Evolutionary conservation across 352 stramenopile species (phyloP), one percentile per base, ranked within the genome.

Genomic region (Aphanomyces stellatus): DNA sequence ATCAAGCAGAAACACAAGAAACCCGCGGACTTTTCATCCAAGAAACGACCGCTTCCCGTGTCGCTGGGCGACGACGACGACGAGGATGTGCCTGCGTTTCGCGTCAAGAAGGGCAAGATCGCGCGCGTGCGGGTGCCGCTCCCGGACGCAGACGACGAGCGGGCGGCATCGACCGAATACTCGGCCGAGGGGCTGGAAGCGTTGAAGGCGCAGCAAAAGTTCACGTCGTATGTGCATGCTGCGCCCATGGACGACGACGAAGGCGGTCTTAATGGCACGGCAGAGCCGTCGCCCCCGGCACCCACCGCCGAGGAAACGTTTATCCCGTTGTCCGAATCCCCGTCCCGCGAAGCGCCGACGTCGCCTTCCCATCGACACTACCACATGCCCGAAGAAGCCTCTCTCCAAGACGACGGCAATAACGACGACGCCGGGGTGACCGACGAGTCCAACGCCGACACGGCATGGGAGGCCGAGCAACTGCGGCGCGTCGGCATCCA

Each of bases 91-190:
- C 60, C 46, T 34, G n/a, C 27, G 37, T 60, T 67, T 59, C 60
- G 46, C 27, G 30, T 67, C 22, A 59, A n/a, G 30, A 67, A 67
- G 40, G 46, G 60, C 30, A 67, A 67, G 49, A 67, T 67, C 24
- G 24, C 60, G 6, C 43, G 60, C 0, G 19, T 60, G 17, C 11
- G 28, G 19, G 60, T 57, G 17, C 30, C 46, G 24, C 6, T 34
- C 30, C 7, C 17, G 24, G 28, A 6, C 41, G 41, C 49, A 17
- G 37, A 51, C 24, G 41, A 49, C 6, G 49, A 57, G 1, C 22
- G 37, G 6, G 15, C 25, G 5, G 22, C 17, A 10, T 17, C 10
- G 3, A 25, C 13, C 31, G 28, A 57, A 30, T 67, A 67, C 49
- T 67, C 60, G 19, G 19, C 19, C 46, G 60, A 67, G 49, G 37